Evolutionary conservation across 371 early-diverging fungal species (phyloP), one percentile per base, ranked within the genome.

Genomic region (Syncephalastrum sp.): DNA sequence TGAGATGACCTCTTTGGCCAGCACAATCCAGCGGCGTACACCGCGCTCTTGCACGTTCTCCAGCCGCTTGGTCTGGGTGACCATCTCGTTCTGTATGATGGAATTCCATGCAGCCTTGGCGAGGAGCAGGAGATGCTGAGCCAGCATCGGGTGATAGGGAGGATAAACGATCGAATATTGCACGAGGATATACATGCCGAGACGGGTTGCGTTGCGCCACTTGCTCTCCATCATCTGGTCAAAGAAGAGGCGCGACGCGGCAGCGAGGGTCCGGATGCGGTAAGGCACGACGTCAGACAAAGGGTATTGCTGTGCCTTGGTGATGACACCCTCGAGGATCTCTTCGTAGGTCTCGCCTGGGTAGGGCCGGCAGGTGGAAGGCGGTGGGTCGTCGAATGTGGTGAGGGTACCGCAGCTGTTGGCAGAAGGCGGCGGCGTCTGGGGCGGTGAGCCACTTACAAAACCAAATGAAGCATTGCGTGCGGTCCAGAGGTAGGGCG

Each of bases 121-220:
- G 15, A 85, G 59, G 23, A 81, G 70, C 45, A 90, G 62, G 38
- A 79, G 74, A 57, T 90, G 89, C 38, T 83, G 76, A 4, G 83
- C 87, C 10, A 89, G 61, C 56, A 92, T 73, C 5, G 92, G 90
- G 57, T 91, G 90, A 58, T 81, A 82, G 4, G 85, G 81, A 21
- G 88, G 89, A 54, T 90, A 91, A 10, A 82, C 77, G 56, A 88
- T 53, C 19, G 82, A 56, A 57, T 92, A 91, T 47, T 87, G 79
- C 0, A 85, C 78, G 50, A 89, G 60, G 3, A 89, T 74, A 49
- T 83, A 83, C 68, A 79, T 75, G 54, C 85, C 82, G 12, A 84
- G 63, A 57, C 70, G 74, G 49, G 82, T 74, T 0, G 86, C 83
- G 46, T 77, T 63, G 21, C 60, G 47, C 85, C 83, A 82, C 14